phyloP scores from a whole-genome alignment of 768 basidiomycete species.

The Termitomyces sp. region DNA sequence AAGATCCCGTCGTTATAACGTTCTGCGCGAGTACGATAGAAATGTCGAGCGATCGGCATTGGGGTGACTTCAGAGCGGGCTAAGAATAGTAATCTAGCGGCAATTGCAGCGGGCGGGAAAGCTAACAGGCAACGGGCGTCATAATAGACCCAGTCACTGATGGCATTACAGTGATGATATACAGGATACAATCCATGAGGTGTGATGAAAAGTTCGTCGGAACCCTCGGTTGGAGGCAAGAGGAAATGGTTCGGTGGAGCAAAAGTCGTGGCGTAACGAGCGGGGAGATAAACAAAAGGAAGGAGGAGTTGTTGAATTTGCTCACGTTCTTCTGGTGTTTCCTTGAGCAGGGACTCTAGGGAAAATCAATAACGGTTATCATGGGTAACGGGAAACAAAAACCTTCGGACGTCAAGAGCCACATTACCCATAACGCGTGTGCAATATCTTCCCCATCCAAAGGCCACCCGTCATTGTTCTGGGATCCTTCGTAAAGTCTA shows the following conservation, averaged over 20 bases:
- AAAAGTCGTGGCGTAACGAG: constrained; percentile 52
- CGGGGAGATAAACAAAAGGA: constrained; percentile 47
- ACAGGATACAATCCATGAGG: constrained; percentile 46
- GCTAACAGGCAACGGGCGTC: constrained; percentile 22
- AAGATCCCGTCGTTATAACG: constrained; percentile 17
- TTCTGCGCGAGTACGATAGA: constrained; percentile 29
- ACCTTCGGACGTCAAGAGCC: constrained; percentile 48
- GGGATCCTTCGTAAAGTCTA: constrained; percentile 33
- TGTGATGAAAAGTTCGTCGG: constrained; percentile 22
- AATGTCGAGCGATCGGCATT: constrained; percentile 37
- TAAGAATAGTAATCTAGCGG: constrained; percentile 64
- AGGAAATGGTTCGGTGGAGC: constrained; percentile 64
- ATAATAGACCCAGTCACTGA: constrained; percentile 28
- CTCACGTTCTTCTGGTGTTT: constrained; percentile 25
- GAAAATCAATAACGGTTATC: neutral
- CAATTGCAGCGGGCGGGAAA: constrained; percentile 46
- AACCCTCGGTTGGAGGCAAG: constrained; percentile 33
- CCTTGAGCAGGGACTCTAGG: constrained; percentile 25
- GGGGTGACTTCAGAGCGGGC: constrained; percentile 49
- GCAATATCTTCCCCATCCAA: constrained; percentile 42
- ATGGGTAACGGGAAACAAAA: neutral
- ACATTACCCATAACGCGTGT: constrained; percentile 53
- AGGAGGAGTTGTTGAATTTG: constrained; percentile 31
- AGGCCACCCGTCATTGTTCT: constrained; percentile 43
- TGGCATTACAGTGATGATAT: constrained; percentile 28